Evolutionary conservation across 179 eudicot species (phyloP).

Genomic region (Beta macrorhiza): DNA sequence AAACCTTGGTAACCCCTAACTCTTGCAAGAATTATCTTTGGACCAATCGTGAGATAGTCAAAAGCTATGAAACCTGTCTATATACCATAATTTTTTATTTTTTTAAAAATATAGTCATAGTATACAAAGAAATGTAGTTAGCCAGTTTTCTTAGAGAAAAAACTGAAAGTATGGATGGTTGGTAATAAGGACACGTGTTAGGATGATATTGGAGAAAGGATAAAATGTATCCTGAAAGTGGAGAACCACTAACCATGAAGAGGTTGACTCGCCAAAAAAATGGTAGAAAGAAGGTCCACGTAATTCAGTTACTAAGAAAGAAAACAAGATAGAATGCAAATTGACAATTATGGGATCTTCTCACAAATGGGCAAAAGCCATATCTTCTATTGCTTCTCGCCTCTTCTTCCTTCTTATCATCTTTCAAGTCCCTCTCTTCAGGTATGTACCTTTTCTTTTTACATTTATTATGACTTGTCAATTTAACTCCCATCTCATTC

Average conservation of each 20-base stretch:
- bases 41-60: no score
- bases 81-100: no score
- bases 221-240: conserved; percentile 14
- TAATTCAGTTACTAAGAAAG: conserved; percentile 18
- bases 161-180: neutral
- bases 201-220: neutral
- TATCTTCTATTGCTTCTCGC: conserved; percentile 44
- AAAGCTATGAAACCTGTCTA: no score
- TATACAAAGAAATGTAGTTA: no score
- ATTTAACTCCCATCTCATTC: neutral
- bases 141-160: no score
- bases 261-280: conserved; percentile 18
- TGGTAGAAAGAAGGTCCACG: conserved; percentile 18
- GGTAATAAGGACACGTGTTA: neutral
- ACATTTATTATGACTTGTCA: neutral
- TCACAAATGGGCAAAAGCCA: conserved; percentile 40
- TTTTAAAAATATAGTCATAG: no score
- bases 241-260: conserved; percentile 26
- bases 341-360: conserved; percentile 39
- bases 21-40: no score
- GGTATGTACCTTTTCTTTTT: conserved; percentile 27
- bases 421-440: conserved; percentile 67
- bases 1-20: no score
- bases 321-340: conserved; percentile 16
- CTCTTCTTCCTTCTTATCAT: conserved; percentile 54